Percentiles rank a stretch among this genome's conserved stretches.
phyloP scores from a whole-genome alignment of 129 eudicot species.

The Rutidosis leptorrhynchoides region DNA sequence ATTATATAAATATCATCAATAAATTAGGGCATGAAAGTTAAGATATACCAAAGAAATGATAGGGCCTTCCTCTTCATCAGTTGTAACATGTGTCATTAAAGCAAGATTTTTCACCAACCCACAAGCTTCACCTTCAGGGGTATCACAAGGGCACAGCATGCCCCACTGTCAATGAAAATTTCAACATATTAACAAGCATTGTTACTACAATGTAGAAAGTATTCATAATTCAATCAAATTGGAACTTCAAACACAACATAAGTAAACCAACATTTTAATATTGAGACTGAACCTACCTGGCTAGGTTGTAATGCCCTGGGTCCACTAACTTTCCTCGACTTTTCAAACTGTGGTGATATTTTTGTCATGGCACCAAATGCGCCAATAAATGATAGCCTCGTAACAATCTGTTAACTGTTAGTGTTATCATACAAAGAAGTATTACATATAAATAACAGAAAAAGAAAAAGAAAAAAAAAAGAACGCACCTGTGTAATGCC shows the following conservation, averaged over 20 bases:
- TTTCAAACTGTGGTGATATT: conserved; percentile 85
- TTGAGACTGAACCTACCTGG: conserved; percentile 48
- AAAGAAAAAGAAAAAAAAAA: conserved; percentile 12
- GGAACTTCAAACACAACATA: neutral
- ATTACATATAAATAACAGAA: neutral
- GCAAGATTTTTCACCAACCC: conserved; percentile 94
- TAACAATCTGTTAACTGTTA: conserved; percentile 53
- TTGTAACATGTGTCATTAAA: conserved; percentile 92
- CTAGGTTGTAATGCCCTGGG: conserved; percentile 99
- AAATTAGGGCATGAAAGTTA: neutral
- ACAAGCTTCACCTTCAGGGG: conserved; percentile 99
- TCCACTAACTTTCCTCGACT: conserved; percentile 96
- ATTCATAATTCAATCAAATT: conserved; percentile 1
- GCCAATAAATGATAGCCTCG: conserved; percentile 80
- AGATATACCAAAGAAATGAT: conserved; percentile 64
- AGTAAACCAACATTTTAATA: neutral
- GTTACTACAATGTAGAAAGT: conserved; percentile 7
- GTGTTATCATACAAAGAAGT: conserved; percentile 3
- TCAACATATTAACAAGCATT: neutral
- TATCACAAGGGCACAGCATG: conserved; percentile 99
- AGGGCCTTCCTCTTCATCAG: conserved; percentile 93
- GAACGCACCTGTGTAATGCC: conserved; percentile 87
- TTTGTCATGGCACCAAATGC: conserved; percentile 80
- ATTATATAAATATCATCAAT: neutral
- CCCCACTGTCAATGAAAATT: conserved; percentile 70